A percentile compares a stretch with the other conserved stretches of the same genome.
phyloP scores from a whole-genome alignment of 2,329 filamentous ascomycete species.

The Arthrinium phaeospermum region DNA sequence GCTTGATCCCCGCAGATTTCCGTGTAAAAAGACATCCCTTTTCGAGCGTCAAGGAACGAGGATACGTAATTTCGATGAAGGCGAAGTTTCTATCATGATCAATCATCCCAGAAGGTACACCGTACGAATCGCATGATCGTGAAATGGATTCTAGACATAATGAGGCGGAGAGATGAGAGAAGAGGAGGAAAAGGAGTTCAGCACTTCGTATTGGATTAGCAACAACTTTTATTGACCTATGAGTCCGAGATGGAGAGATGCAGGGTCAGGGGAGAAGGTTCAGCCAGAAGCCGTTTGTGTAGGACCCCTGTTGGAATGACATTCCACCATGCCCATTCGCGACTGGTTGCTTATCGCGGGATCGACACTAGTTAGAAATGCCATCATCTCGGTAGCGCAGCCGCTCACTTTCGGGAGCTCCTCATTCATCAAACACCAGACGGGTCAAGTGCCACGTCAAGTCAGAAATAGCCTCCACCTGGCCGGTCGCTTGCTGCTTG shows the following conservation, averaged over 20 bases:
- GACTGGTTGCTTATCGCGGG: constrained; percentile 14
- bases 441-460: constrained; percentile 14
- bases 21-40: not conserved
- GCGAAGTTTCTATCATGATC: not conserved
- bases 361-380: constrained; percentile 24
- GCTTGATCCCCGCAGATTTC: not conserved
- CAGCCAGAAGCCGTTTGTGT: constrained; percentile 2
- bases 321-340: not conserved
- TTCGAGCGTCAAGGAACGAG: not conserved
- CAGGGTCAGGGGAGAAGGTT: not conserved
- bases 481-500: not conserved
- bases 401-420: constrained; percentile 11
- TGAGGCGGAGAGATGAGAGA: not conserved
- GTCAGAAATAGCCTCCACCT: constrained; percentile 9
- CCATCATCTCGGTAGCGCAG: constrained; percentile 23
- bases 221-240: not conserved
- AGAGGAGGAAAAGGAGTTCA: not conserved
- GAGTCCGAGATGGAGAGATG: not conserved
- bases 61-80: not conserved
- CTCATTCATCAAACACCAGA: constrained; percentile 12
- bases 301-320: constrained; percentile 12
- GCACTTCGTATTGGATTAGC: not conserved
- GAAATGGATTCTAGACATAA: not conserved
- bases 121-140: not conserved
- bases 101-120: not conserved